A percentile compares a stretch with the other conserved stretches of the same genome.
phyloP scores from a whole-genome alignment of 2,329 filamentous ascomycete genomes.

The Iodosphaeria phyllophila region DNA sequence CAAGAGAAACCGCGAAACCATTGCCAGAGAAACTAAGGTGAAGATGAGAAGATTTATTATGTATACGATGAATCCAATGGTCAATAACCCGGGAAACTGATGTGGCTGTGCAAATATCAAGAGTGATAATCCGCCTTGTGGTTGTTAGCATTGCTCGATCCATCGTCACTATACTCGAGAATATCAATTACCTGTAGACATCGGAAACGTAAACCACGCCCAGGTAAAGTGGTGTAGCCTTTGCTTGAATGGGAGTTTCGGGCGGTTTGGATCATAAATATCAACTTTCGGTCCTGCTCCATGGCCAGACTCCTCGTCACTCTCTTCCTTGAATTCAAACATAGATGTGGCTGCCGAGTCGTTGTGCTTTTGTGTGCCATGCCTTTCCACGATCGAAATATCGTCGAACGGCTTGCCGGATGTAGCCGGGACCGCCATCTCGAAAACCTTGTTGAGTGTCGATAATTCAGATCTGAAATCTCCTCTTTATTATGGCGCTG shows the following conservation, averaged over 20 bases:
- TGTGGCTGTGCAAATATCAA: conserved; percentile 45
- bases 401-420: too few species aligned
- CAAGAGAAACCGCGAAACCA: conserved; percentile 42
- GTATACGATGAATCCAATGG: conserved; percentile 50
- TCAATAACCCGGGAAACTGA: conserved; percentile 40
- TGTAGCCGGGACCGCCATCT: too few species aligned
- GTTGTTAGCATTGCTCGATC: too few species aligned
- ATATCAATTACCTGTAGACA: too few species aligned
- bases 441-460: too few species aligned
- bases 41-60: conserved; percentile 51
- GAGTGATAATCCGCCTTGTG: conserved; percentile 46
- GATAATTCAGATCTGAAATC: too few species aligned
- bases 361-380: conserved; percentile 5
- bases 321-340: conserved; percentile 6
- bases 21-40: conserved; percentile 27
- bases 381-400: too few species aligned
- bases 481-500: too few species aligned
- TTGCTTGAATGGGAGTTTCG: conserved; percentile 20
- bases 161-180: too few species aligned
- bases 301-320: conserved; percentile 7
- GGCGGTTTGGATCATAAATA: conserved; percentile 14
- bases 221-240: conserved; percentile 42
- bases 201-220: conserved; percentile 59
- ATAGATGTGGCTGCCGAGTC: conserved; percentile 9
- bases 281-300: conserved; percentile 7